Percentiles rank a stretch among this genome's conserved stretches.
Conservation (phyloP, 805 yeast species). For the Metschnikowia reukaufii region DNA sequence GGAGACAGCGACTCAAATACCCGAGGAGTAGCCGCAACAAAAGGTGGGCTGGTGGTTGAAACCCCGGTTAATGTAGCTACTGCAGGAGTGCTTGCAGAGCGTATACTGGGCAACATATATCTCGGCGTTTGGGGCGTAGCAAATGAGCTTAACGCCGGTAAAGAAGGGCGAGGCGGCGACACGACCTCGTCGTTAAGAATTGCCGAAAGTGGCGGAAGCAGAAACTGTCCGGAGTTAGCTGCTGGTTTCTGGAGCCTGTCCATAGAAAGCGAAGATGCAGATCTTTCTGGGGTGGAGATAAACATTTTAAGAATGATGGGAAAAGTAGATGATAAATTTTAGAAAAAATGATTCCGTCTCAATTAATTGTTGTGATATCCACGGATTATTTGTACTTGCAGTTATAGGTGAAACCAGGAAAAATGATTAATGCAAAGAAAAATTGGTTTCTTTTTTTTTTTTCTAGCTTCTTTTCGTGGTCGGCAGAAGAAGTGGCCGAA, state of each 20-base stretch:
- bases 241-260: slow-evolving; percentile 17
- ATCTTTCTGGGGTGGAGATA: slow-evolving; percentile 34
- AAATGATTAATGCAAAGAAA: too few species aligned
- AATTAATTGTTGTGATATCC: too few species aligned
- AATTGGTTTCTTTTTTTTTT: too few species aligned
- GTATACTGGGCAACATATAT: slow-evolving; percentile 9
- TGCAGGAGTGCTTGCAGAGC: slow-evolving; percentile 10
- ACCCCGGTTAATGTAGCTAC: slow-evolving; percentile 4
- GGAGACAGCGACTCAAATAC: slow-evolving; percentile 1
- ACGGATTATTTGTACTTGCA: too few species aligned
- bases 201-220: slow-evolving; percentile 41
- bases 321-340: too few species aligned
- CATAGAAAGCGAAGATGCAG: slow-evolving; percentile 20
- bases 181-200: slow-evolving; percentile 26
- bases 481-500: too few species aligned
- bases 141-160: slow-evolving; percentile 30
- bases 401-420: too few species aligned
- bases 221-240: slow-evolving; percentile 15
- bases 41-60: neutral
- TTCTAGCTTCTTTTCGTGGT: too few species aligned
- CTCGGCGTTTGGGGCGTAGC: slow-evolving; percentile 23
- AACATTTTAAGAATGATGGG: slow-evolving; percentile 5
- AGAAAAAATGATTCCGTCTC: too few species aligned
- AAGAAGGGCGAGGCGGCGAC: slow-evolving; percentile 20
- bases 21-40: neutral